These are phyloP conservation scores for Fusarium torreyae DNA, from an alignment of 2,329 filamentous ascomycete genomes.

Conservation along the genomic window DNA sequence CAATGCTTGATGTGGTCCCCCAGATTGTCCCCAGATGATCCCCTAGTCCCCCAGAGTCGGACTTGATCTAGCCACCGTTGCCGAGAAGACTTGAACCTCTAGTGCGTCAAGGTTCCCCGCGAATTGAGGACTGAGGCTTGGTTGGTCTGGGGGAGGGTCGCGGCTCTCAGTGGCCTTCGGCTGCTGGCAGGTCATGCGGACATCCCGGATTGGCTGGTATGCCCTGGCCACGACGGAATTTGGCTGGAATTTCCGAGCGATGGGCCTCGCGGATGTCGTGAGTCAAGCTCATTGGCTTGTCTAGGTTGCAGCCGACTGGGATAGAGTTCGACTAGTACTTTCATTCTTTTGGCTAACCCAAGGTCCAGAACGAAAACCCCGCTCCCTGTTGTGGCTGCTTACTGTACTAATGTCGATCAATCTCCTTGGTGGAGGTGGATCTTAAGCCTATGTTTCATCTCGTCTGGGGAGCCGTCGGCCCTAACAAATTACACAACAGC, in stretches of 20 bases:
- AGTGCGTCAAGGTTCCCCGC: constrained; percentile 12
- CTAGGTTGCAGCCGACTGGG: too few species aligned
- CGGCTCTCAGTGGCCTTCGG: background rate
- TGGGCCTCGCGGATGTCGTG: background rate
- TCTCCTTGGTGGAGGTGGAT: too few species aligned
- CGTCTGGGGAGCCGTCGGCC: too few species aligned
- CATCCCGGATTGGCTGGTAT: background rate
- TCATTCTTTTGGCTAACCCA: background rate
- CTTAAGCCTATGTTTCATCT: too few species aligned
- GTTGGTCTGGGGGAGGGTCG: too few species aligned
- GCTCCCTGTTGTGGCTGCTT: too few species aligned
- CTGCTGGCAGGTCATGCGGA: constrained; percentile 3
- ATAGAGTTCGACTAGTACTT: background rate
- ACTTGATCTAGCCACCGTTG: background rate
- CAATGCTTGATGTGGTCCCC: background rate
- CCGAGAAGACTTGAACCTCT: background rate
- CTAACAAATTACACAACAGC: too few species aligned
- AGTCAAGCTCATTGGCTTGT: background rate
- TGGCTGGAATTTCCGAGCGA: constrained; percentile 14
- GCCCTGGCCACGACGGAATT: constrained; percentile 3
- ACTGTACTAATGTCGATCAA: too few species aligned
- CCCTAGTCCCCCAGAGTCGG: background rate
- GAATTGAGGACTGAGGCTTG: constrained; percentile 5
- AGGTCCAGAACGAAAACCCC: too few species aligned
- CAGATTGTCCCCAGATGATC: background rate